Percentiles rank a stretch among this genome's conserved stretches.
Evolutionary conservation across 2,329 filamentous ascomycete genomes (phyloP).

Genomic region (Sporothrix brasiliensis): DNA sequence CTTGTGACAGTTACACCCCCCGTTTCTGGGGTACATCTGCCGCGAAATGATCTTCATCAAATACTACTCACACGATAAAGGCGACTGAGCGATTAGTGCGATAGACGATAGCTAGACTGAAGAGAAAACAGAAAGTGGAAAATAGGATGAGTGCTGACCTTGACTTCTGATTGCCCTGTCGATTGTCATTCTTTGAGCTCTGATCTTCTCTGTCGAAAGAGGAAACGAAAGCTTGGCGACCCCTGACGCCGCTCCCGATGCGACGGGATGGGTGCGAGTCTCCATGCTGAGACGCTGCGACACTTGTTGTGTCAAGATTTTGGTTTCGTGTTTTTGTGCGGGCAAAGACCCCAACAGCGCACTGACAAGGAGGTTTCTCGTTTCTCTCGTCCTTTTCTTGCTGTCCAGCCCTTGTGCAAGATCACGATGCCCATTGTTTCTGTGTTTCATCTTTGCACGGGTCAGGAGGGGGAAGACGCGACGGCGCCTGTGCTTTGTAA

Average conservation of each 20-base stretch:
- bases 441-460: slow-evolving; percentile 21
- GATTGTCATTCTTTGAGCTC: background rate
- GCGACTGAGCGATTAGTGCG: too few species aligned
- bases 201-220: background rate
- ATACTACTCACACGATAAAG: too few species aligned
- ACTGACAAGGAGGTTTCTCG: background rate
- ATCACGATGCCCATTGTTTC: background rate
- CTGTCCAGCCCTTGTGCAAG: background rate
- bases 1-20: background rate
- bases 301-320: slow-evolving; percentile 40
- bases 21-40: background rate
- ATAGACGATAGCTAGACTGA: too few species aligned
- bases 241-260: slow-evolving; percentile 15
- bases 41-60: background rate
- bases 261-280: slow-evolving; percentile 39
- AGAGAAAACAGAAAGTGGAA: background rate
- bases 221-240: background rate
- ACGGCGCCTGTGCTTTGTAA: background rate
- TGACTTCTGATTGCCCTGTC: background rate
- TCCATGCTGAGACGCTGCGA: slow-evolving; percentile 48
- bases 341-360: background rate
- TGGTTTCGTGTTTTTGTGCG: slow-evolving; percentile 4
- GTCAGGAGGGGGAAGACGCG: background rate
- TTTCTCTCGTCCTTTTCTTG: background rate
- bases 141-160: background rate